A percentile compares a stretch with the other conserved stretches of the same genome.
These are phyloP conservation scores for Trypanosoma cruzi DNA, from an alignment of 208 protist genomes.

Conservation along the genomic window DNA sequence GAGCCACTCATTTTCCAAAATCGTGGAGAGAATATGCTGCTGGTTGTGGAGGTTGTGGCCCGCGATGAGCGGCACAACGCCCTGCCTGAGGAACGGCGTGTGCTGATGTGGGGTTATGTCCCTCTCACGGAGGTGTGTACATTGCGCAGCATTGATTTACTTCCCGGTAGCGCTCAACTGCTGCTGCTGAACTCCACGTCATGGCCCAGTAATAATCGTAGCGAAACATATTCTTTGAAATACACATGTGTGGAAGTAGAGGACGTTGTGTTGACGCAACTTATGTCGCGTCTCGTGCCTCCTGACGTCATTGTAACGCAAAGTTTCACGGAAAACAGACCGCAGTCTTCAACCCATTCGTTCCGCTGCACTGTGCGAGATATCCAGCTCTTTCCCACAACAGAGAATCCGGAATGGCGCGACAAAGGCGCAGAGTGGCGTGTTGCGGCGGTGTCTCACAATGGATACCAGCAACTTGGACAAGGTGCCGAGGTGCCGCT, in stretches of 20 bases:
- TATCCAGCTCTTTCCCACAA: conserved; percentile 54
- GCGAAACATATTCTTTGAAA: conserved; percentile 41
- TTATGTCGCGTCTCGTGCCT: conserved; percentile 77
- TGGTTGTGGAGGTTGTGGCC: conserved; percentile 65
- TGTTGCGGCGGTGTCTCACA: conserved; percentile 84
- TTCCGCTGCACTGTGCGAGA: conserved; percentile 65
- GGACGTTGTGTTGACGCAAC: conserved; percentile 39
- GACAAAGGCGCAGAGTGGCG: conserved; percentile 68
- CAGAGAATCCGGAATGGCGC: conserved; percentile 39
- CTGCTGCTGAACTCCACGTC: conserved; percentile 52
- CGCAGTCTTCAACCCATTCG: conserved; percentile 34
- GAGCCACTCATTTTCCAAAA: conserved; percentile 68
- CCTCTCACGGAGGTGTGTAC: conserved; percentile 33
- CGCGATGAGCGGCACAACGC: conserved; percentile 32
- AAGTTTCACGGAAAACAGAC: conserved; percentile 65
- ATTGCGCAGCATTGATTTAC: conserved; percentile 28
- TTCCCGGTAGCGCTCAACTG: conserved; percentile 73
- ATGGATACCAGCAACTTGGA: conserved; percentile 85
- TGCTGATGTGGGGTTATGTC: conserved; percentile 65
- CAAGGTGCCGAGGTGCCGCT: conserved; percentile 75
- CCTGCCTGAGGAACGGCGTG: conserved; percentile 43
- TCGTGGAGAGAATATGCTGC: conserved; percentile 35
- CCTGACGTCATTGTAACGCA: conserved; percentile 77
- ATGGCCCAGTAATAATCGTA: conserved; percentile 42
- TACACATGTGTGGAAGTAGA: conserved; percentile 38